phyloP scores from a whole-genome alignment of 257 asterid species.

The Lavandula angustifolia region DNA sequence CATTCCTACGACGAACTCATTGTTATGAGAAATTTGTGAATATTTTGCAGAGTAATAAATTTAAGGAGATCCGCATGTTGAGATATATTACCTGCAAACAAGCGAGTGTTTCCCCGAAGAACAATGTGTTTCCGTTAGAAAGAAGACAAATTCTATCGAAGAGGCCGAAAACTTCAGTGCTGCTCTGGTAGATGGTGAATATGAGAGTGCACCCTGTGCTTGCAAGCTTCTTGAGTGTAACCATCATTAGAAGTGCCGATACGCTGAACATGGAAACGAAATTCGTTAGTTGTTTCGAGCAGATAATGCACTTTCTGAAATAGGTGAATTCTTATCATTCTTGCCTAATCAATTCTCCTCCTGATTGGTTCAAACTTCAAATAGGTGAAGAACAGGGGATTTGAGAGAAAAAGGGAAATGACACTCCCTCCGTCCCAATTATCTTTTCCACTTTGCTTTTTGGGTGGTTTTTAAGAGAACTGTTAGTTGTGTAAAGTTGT shows the following conservation, averaged over 20 bases:
- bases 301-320: not conserved
- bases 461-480: too few species aligned
- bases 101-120: slow-evolving; percentile 97
- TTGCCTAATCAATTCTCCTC: too few species aligned
- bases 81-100: slow-evolving; percentile 85
- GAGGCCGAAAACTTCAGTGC: slow-evolving; percentile 99
- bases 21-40: not conserved
- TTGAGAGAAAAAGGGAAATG: not conserved
- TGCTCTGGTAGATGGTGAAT: slow-evolving; percentile 94
- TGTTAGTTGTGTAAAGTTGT: too few species aligned
- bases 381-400: not conserved
- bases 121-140: slow-evolving; percentile 94
- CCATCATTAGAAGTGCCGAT: slow-evolving; percentile 98
- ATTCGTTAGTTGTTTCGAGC: slow-evolving; percentile 22
- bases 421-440: too few species aligned
- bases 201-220: slow-evolving; percentile 95
- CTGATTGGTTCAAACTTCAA: too few species aligned
- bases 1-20: too few species aligned
- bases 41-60: slow-evolving; percentile 7
- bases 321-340: too few species aligned
- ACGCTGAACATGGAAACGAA: slow-evolving; percentile 56
- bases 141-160: slow-evolving; percentile 97
- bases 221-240: slow-evolving; percentile 94
- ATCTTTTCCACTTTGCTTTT: too few species aligned
- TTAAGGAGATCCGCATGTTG: slow-evolving; percentile 16